Conservation (phyloP, 345 rosid genomes). For the Triadica sebifera region DNA sequence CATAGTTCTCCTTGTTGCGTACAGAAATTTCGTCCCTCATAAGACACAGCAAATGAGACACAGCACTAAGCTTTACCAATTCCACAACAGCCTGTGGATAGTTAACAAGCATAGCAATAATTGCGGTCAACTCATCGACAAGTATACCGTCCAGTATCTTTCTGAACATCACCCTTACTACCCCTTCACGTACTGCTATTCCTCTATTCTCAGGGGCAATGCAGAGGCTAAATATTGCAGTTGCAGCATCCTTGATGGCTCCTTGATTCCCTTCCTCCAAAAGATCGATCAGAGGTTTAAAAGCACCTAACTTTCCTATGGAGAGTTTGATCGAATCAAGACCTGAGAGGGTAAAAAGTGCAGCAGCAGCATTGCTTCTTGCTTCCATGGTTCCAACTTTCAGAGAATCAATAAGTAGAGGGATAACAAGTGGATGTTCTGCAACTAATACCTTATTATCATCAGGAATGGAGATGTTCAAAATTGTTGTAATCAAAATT, state of each 20-base stretch:
- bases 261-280: slow-evolving; percentile 41
- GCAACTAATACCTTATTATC: slow-evolving; percentile 37
- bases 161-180: slow-evolving; percentile 34
- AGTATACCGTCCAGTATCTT: slow-evolving; percentile 36
- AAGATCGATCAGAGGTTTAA: slow-evolving; percentile 46
- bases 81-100: slow-evolving; percentile 38
- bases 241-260: slow-evolving; percentile 43
- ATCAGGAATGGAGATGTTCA: slow-evolving; percentile 47
- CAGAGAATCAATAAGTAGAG: slow-evolving; percentile 43
- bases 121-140: slow-evolving; percentile 46
- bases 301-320: slow-evolving; percentile 52
- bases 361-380: slow-evolving; percentile 54
- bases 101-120: slow-evolving; percentile 45
- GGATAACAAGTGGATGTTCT: slow-evolving; percentile 40
- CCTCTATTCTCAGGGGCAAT: slow-evolving; percentile 30
- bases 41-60: slow-evolving; percentile 42
- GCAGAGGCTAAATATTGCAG: slow-evolving; percentile 48
- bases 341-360: slow-evolving; percentile 43
- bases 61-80: slow-evolving; percentile 40
- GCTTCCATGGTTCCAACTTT: slow-evolving; percentile 39
- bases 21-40: slow-evolving; percentile 36
- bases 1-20: slow-evolving; percentile 47
- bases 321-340: slow-evolving; percentile 31
- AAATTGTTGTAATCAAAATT: slow-evolving; percentile 41
- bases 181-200: slow-evolving; percentile 41